Evolutionary conservation across 2,329 filamentous ascomycete genomes (phyloP).

Genomic region (Plenodomus lindquistii): DNA sequence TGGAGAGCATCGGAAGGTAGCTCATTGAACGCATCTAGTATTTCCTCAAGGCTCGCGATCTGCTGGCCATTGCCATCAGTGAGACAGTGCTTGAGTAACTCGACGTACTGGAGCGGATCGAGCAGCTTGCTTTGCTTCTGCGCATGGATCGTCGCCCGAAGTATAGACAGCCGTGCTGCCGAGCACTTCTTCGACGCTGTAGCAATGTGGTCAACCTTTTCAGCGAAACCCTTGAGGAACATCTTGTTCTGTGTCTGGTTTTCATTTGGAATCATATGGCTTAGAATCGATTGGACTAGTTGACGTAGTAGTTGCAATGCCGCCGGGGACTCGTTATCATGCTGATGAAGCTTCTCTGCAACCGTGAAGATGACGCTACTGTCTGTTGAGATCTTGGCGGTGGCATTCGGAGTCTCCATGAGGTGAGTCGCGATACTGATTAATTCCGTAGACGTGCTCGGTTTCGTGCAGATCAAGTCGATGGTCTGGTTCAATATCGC

Average conservation of each 20-base stretch:
- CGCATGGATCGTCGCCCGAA: conserved; percentile 28
- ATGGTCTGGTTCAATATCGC: conserved; percentile 34
- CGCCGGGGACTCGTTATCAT: conserved; percentile 12
- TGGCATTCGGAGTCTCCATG: conserved; percentile 43
- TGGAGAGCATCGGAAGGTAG: conserved; percentile 21
- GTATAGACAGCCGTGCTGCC: conserved; percentile 26
- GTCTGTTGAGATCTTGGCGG: conserved; percentile 36
- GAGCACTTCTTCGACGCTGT: conserved; percentile 28
- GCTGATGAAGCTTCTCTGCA: conserved; percentile 26
- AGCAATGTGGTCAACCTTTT: conserved; percentile 19
- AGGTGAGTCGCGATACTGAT: conserved; percentile 36
- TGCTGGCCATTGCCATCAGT: conserved; percentile 12
- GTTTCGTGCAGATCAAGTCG: conserved; percentile 13
- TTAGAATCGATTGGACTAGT: conserved; percentile 29
- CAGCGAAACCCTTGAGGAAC: conserved; percentile 33
- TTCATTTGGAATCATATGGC: conserved; percentile 39
- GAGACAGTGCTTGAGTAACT: conserved; percentile 25
- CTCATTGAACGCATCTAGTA: conserved; percentile 36
- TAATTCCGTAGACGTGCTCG: conserved; percentile 10
- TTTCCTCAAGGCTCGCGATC: conserved; percentile 12
- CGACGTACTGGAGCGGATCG: conserved; percentile 26
- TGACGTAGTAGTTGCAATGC: conserved; percentile 28
- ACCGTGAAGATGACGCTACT: conserved; percentile 31
- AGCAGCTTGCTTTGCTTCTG: conserved; percentile 28
- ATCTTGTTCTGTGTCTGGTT: conserved; percentile 37